A percentile compares a stretch with the other conserved stretches of the same genome.
Conservation (phyloP, 2,329 filamentous ascomycete species). For the Cytospora chrysosperma region DNA sequence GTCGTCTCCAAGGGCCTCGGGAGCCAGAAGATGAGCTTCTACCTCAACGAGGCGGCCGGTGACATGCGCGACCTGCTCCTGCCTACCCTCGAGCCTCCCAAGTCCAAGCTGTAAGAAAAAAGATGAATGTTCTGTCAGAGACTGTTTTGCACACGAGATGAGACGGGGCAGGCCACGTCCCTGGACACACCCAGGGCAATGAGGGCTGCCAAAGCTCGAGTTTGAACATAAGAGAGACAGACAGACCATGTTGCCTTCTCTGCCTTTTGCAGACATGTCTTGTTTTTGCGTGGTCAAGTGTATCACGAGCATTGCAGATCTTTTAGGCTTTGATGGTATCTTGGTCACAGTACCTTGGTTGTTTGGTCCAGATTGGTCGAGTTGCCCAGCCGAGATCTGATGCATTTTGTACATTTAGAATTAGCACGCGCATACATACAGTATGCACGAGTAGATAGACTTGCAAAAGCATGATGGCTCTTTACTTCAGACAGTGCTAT, state of each 20-base stretch:
- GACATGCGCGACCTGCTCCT: conserved; percentile 86
- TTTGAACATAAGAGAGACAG: not conserved
- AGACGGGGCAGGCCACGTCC: not conserved
- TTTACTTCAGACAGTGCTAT: not conserved
- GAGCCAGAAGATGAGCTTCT: conserved; percentile 91
- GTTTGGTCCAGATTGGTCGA: not conserved
- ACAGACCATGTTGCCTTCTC: not conserved
- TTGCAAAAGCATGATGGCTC: not conserved
- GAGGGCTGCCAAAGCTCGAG: not conserved
- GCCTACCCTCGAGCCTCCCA: conserved; percentile 74
- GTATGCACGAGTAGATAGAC: not conserved
- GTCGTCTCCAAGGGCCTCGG: conserved; percentile 92
- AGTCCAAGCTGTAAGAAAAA: conserved; percentile 75
- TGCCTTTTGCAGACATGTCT: not conserved
- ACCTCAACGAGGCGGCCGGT: conserved; percentile 86
- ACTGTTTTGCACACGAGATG: too few species aligned
- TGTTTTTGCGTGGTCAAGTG: too few species aligned
- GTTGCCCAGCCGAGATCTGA: not conserved
- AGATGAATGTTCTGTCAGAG: too few species aligned
- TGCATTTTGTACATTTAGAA: not conserved
- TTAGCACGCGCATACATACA: not conserved
- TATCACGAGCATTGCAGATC: too few species aligned
- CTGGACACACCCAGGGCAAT: not conserved
- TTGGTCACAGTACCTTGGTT: not conserved
- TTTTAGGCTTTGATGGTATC: too few species aligned